Conservation (phyloP, 1,284 basidiomycete species). For the Anthracocystis setariae region DNA sequence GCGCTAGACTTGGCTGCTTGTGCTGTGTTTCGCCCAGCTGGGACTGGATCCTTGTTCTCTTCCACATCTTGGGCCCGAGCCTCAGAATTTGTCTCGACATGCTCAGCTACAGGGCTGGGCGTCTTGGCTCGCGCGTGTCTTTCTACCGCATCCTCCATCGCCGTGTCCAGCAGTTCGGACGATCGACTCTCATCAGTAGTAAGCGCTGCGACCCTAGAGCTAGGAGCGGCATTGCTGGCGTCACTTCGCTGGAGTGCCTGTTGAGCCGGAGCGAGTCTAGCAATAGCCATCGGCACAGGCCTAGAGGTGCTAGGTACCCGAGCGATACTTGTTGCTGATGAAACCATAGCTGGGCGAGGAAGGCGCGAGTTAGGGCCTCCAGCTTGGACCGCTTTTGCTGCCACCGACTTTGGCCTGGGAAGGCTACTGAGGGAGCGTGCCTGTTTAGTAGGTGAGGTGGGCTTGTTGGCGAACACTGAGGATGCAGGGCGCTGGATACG, state of each 20-base stretch:
- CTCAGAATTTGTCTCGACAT: background rate
- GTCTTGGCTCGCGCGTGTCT: background rate
- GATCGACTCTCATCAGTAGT: background rate
- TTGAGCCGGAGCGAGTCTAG: slow-evolving; percentile 30
- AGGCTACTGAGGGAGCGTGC: slow-evolving; percentile 27
- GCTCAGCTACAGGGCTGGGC: background rate
- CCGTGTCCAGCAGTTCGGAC: background rate
- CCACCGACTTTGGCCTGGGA: slow-evolving; percentile 22
- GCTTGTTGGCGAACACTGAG: slow-evolving; percentile 13
- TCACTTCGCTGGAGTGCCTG: slow-evolving; percentile 2
- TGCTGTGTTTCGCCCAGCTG: background rate
- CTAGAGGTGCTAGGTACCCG: slow-evolving; percentile 9
- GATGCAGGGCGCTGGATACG: slow-evolving; percentile 29
- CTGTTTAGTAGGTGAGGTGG: slow-evolving; percentile 26
- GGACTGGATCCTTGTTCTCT: background rate
- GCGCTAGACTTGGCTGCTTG: background rate
- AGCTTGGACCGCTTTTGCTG: background rate
- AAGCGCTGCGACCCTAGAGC: background rate
- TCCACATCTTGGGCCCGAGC: background rate
- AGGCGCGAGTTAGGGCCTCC: slow-evolving; percentile 31
- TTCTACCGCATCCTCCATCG: background rate
- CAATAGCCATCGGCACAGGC: slow-evolving; percentile 39
- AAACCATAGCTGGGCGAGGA: slow-evolving; percentile 28
- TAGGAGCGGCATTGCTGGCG: background rate
- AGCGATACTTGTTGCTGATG: slow-evolving; percentile 1